Evolutionary conservation across 495 filamentous ascomycete genomes (phyloP), one percentile per base, ranked within the genome.

Genomic region (Eremomyces bilateralis): DNA sequence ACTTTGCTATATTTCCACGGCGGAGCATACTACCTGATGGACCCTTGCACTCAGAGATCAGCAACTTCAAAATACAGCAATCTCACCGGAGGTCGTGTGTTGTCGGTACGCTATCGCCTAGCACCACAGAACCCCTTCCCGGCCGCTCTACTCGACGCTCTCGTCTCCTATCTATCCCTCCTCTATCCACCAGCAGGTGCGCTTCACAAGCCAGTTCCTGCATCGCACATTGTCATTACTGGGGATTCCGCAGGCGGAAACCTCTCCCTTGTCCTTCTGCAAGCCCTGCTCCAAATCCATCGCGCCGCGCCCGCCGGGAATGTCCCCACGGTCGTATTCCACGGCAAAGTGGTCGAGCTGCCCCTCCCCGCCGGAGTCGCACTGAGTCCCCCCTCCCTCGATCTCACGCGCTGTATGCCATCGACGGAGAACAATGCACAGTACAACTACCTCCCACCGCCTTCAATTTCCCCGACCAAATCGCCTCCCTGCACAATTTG

Each of bases 201-300:
- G 2, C 60, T 73, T 37, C 84, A 93, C 52, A 54, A 63, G 15
- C 57, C 82, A 11, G 59, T 92, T 3, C 56, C 61, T 3, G 59
- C 85, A 1, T 58, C 62, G 33, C 61, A 85, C 34, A 80, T 95
- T 29, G 61, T 84, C 20, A 54, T 93, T 32, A 65, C 71, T 6
- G 85, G 85, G n/a, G 85, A 95, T 49, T 80, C 72, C 20, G 84
- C 85, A 0, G 85, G 85, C 17, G 85, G 79, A 4, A 80, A 80
- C 39, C 64, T 95, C 2, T 51, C 57, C 10, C 57, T 85, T 2
- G 64, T 67, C 4, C 68, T 95, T 0, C 53, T 83, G 1, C 80
- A 80, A 48, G 64, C 72, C 0, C 47, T 93, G 2, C 60, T 92
- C 5, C 69, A 83, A 27, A 58, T 92, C 16, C 64, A 67, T 21